Evolutionary conservation across 75 land plant species (phyloP), one percentile per base, ranked within the genome.

Genomic region (Cunninghamia lanceolata): DNA sequence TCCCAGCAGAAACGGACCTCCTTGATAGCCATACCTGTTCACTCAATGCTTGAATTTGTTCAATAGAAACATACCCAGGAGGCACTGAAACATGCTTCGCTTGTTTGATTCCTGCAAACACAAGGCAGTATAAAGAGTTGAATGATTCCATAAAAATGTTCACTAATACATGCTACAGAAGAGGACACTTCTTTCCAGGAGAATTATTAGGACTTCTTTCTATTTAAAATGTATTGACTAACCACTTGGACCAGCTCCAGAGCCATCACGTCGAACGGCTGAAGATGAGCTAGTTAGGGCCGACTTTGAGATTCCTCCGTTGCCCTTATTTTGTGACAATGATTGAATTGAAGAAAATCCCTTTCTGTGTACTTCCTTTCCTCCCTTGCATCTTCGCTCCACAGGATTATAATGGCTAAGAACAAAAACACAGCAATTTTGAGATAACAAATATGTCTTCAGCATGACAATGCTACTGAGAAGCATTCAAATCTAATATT

Each of bases 311-410:
- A 84, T 34, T 63, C 78, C 38, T 30, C 84, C 82, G 85, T 35
- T 87, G 88, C 71, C 25, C 82, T 68, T 70, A 21, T 39, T 66
- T 38, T 42, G 82, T 38, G 50, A 38, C n/a, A 39, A 75, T 9
- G 45, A 81, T 79, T 83, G 84, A 87, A 84, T 52, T 56, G 88
- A 86, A 81, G 81, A 85, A 82, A 59, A 88, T 40, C 40, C 43
- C 66, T 82, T 88, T 86, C 88, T 85, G 70, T 46, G 81, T 15
- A 43, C 89, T 9, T 91, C 91, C 76, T 90, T 94, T 28, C 90
- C 94, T 86, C 90, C 93, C 76, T 92, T 95, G 78, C 87, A 74
- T 88, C 96, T 92, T 86, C 96, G 89, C 75, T 95, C 96, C 84
- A 92, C 88, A 30, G 96, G 94, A 84, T 95, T 91, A 84, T 95